Evolutionary conservation across 306 rosid genomes (phyloP).

Genomic region (Quercus rubra): DNA sequence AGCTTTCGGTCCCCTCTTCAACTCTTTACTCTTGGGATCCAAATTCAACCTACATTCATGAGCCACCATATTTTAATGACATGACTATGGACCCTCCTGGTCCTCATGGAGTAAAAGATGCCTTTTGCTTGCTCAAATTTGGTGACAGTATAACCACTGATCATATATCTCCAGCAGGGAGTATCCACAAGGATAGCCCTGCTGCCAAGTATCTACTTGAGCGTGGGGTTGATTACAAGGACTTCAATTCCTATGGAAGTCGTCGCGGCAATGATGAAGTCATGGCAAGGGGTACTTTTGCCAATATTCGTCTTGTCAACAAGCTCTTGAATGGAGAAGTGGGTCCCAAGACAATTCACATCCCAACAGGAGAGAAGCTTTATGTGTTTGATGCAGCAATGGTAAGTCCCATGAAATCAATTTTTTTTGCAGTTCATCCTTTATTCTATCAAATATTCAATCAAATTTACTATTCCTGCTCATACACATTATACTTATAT

Average conservation of each 20-base stretch:
- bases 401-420: slow-evolving; percentile 14
- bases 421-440: too few species aligned
- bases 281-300: slow-evolving; percentile 35
- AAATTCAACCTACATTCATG: slow-evolving; percentile 41
- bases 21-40: slow-evolving; percentile 40
- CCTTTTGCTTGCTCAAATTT: slow-evolving; percentile 39
- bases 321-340: slow-evolving; percentile 37
- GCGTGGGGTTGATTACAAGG: slow-evolving; percentile 32
- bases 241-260: slow-evolving; percentile 44
- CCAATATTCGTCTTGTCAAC: slow-evolving; percentile 38
- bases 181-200: slow-evolving; percentile 43
- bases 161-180: slow-evolving; percentile 44
- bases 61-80: slow-evolving; percentile 40
- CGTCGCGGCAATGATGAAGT: slow-evolving; percentile 43
- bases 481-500: background rate
- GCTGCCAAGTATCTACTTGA: slow-evolving; percentile 36
- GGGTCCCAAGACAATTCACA: slow-evolving; percentile 41
- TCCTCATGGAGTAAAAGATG: slow-evolving; percentile 29
- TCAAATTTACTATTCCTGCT: background rate
- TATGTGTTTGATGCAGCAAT: slow-evolving; percentile 38
- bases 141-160: slow-evolving; percentile 51
- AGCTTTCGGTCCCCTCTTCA: slow-evolving; percentile 28
- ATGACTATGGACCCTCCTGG: slow-evolving; percentile 35
- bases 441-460: background rate
- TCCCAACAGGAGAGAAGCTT: slow-evolving; percentile 41